Evolutionary conservation across 1,284 basidiomycete species (phyloP).

Genomic region (Trichosporon ovoides): DNA sequence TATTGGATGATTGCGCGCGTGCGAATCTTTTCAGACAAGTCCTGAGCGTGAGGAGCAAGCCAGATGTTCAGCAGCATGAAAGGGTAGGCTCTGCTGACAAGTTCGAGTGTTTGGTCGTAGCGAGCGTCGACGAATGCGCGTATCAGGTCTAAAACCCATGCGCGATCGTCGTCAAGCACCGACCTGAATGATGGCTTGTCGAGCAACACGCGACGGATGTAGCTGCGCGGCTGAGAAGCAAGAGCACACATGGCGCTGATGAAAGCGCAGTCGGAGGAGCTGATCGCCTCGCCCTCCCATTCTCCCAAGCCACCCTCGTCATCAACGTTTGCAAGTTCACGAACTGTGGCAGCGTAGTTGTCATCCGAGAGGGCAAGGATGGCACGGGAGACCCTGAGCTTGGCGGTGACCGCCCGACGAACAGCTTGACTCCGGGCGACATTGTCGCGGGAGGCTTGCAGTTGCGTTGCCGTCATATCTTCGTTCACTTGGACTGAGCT

Average conservation of each 20-base stretch:
- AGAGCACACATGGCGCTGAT: conserved; percentile 33
- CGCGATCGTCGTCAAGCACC: conserved; percentile 30
- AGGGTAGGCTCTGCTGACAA: conserved; percentile 25
- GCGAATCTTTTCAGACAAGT: conserved; percentile 28
- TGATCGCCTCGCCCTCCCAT: conserved; percentile 41
- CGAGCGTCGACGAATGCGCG: conserved; percentile 36
- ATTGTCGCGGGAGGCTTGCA: conserved; percentile 29
- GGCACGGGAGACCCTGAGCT: conserved; percentile 33
- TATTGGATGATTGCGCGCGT: conserved; percentile 40
- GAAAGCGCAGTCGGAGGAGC: conserved; percentile 33
- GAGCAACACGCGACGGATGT: conserved; percentile 30
- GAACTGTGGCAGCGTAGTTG: conserved; percentile 29
- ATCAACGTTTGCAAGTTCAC: conserved; percentile 28
- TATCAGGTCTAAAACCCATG: conserved; percentile 38
- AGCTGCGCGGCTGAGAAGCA: conserved; percentile 26
- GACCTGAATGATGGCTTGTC: conserved; percentile 33
- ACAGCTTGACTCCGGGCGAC: conserved; percentile 23
- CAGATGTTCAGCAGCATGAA: conserved; percentile 33
- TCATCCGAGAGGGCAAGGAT: conserved; percentile 24
- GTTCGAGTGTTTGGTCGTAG: conserved; percentile 31
- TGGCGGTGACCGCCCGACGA: conserved; percentile 25
- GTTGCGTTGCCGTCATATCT: conserved; percentile 34
- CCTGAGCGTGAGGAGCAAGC: conserved; percentile 19
- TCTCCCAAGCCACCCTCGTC: conserved; percentile 41
- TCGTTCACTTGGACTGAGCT: conserved; percentile 11